phyloP scores from a whole-genome alignment of 1,284 basidiomycete species.

The Ustilago loliicola region DNA sequence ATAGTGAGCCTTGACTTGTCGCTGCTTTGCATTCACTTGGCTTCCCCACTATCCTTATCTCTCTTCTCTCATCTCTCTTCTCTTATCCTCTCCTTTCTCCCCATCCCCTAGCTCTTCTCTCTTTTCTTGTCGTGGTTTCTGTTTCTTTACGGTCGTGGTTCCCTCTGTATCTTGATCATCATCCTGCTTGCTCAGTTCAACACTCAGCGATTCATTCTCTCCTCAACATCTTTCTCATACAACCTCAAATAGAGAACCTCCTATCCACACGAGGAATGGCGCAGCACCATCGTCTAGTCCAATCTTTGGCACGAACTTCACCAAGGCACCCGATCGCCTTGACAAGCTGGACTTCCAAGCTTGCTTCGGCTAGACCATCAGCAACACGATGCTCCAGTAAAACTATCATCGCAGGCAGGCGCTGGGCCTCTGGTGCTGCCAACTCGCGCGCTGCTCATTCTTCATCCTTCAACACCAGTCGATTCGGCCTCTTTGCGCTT shows the following conservation, averaged over 20 bases:
- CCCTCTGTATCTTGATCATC: neutral
- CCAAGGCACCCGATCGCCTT: constrained; percentile 12
- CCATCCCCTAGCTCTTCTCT: neutral
- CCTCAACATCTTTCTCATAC: neutral
- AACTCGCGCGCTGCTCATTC: neutral
- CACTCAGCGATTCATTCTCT: neutral
- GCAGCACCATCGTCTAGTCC: constrained; percentile 20
- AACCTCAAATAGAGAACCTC: neutral
- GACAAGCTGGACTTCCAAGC: constrained; percentile 13
- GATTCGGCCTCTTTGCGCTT: constrained; percentile 15
- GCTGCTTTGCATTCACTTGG: neutral
- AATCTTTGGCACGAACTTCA: constrained; percentile 27
- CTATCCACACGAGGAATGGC: constrained; percentile 21
- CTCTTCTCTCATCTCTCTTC: neutral
- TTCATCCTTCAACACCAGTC: neutral
- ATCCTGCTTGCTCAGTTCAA: neutral
- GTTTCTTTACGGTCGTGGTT: constrained; percentile 6
- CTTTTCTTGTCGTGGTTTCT: constrained; percentile 10
- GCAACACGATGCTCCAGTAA: neutral
- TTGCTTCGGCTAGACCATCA: constrained; percentile 17
- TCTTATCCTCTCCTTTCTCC: neutral
- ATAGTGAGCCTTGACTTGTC: neutral
- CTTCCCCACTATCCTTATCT: constrained; percentile 7
- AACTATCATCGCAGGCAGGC: constrained; percentile 2
- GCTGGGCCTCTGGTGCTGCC: constrained; percentile 22